These are phyloP conservation scores for Phytopythium oedochilum DNA, from an alignment of 352 stramenopile genomes.

Conservation along the genomic window DNA sequence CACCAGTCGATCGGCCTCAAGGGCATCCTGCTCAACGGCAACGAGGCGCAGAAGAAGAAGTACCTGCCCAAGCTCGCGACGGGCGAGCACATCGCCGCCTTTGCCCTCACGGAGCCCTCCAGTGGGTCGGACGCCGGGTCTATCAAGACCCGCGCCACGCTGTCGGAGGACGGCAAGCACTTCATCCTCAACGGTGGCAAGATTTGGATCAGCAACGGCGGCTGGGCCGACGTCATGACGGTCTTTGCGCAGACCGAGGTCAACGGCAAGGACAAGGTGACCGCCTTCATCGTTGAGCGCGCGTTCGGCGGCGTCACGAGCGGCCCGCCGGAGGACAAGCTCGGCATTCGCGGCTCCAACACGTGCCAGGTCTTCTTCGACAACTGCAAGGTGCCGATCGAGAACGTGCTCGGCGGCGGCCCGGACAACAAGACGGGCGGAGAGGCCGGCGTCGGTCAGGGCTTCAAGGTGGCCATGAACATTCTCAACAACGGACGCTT, in stretches of 20 bases:
- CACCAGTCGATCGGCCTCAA: constrained; percentile 88
- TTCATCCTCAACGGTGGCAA: constrained; percentile 94
- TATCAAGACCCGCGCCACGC: constrained; percentile 87
- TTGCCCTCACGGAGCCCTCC: constrained; percentile 89
- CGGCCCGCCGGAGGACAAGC: constrained; percentile 94
- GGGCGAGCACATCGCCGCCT: constrained; percentile 81
- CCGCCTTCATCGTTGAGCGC: constrained; percentile 96
- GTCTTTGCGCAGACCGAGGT: constrained; percentile 96
- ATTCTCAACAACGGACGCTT: constrained; percentile 94
- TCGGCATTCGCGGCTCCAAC: constrained; percentile 96
- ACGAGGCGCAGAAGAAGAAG: constrained; percentile 78
- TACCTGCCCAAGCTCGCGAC: constrained; percentile 90
- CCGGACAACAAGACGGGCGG: constrained; percentile 68
- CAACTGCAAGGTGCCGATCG: constrained; percentile 91
- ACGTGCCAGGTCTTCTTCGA: constrained; percentile 96
- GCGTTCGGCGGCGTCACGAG: constrained; percentile 89
- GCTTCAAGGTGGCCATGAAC: constrained; percentile 93
- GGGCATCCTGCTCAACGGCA: constrained; percentile 86
- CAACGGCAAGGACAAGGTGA: constrained; percentile 97
- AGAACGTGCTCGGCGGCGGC: constrained; percentile 87
- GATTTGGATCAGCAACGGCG: constrained; percentile 97
- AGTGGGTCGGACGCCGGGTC: constrained; percentile 87
- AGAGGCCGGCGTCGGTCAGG: constrained; percentile 72
- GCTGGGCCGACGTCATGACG: constrained; percentile 95
- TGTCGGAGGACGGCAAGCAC: constrained; percentile 89